Evolutionary conservation across 2,329 filamentous ascomycete genomes (phyloP).

Genomic region (Cladosporium austrohemisphaericum): DNA sequence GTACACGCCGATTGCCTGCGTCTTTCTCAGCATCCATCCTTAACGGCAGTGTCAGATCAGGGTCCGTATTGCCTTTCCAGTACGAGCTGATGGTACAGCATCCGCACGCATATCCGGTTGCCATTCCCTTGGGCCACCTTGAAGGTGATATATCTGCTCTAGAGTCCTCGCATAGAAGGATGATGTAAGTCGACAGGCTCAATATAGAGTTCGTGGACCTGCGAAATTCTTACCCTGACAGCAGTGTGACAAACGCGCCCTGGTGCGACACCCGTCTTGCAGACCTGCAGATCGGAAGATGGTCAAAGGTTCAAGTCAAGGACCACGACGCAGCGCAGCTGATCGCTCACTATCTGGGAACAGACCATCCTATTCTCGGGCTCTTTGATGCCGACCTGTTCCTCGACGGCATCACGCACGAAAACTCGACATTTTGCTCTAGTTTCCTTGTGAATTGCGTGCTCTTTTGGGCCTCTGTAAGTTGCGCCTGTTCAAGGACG

Average conservation of each 20-base stretch:
- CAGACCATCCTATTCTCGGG: not conserved
- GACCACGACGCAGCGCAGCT: not conserved
- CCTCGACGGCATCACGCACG: not conserved
- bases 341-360: not conserved
- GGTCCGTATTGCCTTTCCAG: not conserved
- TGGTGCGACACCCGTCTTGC: not conserved
- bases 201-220: not conserved
- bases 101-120: not conserved
- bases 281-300: not conserved
- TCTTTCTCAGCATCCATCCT: not conserved
- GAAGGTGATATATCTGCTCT: constrained; percentile 2
- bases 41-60: not conserved
- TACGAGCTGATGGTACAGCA: constrained; percentile 10
- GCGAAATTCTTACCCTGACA: not conserved
- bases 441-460: not conserved
- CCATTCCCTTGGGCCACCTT: not conserved
- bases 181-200: not conserved
- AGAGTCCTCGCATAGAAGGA: not conserved
- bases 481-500: no score
- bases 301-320: not conserved
- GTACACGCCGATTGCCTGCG: not conserved
- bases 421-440: not conserved
- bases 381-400: constrained; percentile 6
- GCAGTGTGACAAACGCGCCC: not conserved
- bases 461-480: not conserved